Conservation (phyloP, 495 filamentous ascomycete genomes). For the Penicillium egyptiacum region DNA sequence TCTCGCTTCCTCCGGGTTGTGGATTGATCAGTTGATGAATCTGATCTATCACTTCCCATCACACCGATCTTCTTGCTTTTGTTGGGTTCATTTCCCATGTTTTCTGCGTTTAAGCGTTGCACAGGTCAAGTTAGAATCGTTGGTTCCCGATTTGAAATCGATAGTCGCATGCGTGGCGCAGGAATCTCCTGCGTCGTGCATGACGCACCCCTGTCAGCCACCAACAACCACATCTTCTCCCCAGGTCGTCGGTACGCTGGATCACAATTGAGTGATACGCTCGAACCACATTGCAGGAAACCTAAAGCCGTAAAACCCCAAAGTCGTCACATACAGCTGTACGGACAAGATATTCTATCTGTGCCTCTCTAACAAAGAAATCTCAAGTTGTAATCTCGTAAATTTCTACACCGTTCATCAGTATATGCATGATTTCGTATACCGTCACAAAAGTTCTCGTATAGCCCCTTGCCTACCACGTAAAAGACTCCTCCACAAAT, state of each 20-base stretch:
- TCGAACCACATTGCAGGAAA: not conserved
- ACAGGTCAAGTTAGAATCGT: not conserved
- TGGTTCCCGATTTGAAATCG: not conserved
- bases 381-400: not conserved
- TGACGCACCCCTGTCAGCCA: slow-evolving; percentile 10
- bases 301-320: not conserved
- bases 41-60: slow-evolving; percentile 2
- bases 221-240: not conserved
- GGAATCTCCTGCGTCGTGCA: slow-evolving; percentile 9
- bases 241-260: too few species aligned
- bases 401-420: not conserved
- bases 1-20: not conserved
- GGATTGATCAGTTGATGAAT: not conserved
- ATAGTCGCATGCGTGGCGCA: slow-evolving; percentile 1
- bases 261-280: not conserved
- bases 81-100: not conserved
- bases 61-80: not conserved
- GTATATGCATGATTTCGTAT: not conserved
- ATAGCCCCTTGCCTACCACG: slow-evolving; percentile 27
- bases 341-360: not conserved
- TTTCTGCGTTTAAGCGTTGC: not conserved
- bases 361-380: not conserved
- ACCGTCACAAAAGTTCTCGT: not conserved
- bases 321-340: not conserved
- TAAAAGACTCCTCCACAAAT: slow-evolving; percentile 49